Evolutionary conservation across 2,329 filamentous ascomycete genomes (phyloP).

Genomic region (Arthrobotrys megalospora): DNA sequence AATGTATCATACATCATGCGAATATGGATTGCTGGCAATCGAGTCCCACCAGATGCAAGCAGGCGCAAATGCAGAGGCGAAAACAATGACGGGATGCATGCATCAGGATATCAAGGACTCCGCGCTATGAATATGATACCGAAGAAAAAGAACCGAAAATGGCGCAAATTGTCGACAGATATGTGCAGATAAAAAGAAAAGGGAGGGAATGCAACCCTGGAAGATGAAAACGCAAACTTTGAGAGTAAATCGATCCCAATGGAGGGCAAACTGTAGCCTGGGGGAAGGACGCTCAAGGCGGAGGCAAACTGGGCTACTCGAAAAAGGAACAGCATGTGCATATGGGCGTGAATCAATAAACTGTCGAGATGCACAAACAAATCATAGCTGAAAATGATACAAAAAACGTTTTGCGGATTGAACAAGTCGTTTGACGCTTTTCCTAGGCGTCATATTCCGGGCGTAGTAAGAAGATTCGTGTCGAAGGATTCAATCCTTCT

Average conservation of each 20-base stretch:
- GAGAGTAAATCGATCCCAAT: background rate
- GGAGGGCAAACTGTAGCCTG: too few species aligned
- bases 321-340: background rate
- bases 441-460: too few species aligned
- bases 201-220: background rate
- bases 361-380: background rate
- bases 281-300: too few species aligned
- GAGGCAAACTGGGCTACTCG: background rate
- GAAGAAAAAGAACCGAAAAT: slow-evolving; percentile 20
- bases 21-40: slow-evolving; percentile 45
- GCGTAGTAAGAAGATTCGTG: background rate
- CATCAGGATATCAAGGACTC: slow-evolving; percentile 60
- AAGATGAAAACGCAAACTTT: background rate
- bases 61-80: slow-evolving; percentile 40
- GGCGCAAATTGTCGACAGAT: background rate
- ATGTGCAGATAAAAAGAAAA: background rate
- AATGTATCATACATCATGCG: slow-evolving; percentile 53
- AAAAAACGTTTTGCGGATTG: background rate
- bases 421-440: background rate
- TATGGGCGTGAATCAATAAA: background rate
- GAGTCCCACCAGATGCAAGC: slow-evolving; percentile 38
- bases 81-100: slow-evolving; percentile 28
- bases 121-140: slow-evolving; percentile 60
- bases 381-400: slow-evolving; percentile 4
- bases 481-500: slow-evolving; percentile 4